Percentiles rank a stretch among this genome's conserved stretches.
phyloP scores from a whole-genome alignment of 768 basidiomycete genomes.

The Polyporus arcularius region DNA sequence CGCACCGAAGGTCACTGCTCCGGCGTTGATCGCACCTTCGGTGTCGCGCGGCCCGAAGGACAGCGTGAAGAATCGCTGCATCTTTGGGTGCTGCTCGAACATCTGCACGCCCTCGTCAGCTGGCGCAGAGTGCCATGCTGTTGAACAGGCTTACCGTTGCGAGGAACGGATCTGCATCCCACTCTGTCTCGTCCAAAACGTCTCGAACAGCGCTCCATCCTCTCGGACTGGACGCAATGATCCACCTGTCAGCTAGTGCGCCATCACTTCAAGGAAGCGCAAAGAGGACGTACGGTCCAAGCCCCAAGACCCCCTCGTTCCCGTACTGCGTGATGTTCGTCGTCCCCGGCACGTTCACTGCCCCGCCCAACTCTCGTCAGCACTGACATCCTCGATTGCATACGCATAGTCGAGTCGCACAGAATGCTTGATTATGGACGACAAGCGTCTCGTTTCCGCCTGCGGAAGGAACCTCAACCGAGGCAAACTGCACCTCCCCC shows the following conservation, averaged over 20 bases:
- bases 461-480: not conserved
- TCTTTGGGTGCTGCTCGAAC: not conserved
- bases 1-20: not conserved
- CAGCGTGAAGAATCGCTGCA: not conserved
- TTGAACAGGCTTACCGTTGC: not conserved
- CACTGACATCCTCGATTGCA: not conserved
- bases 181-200: not conserved
- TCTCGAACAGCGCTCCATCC: not conserved
- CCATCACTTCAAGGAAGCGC: no score
- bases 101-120: not conserved
- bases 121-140: not conserved
- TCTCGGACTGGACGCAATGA: not conserved
- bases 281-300: not conserved
- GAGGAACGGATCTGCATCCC: not conserved
- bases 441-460: no score
- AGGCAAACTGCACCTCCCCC: not conserved
- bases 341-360: slow-evolving; percentile 3
- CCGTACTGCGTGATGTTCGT: slow-evolving; percentile 1
- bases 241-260: no score
- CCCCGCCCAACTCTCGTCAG: not conserved
- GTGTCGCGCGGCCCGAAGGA: not conserved
- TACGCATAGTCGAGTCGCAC: no score
- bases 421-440: no score
- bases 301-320: not conserved
- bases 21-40: not conserved